These are phyloP conservation scores for Halenospora varia DNA, from an alignment of 495 filamentous ascomycete genomes.

Conservation along the genomic window DNA sequence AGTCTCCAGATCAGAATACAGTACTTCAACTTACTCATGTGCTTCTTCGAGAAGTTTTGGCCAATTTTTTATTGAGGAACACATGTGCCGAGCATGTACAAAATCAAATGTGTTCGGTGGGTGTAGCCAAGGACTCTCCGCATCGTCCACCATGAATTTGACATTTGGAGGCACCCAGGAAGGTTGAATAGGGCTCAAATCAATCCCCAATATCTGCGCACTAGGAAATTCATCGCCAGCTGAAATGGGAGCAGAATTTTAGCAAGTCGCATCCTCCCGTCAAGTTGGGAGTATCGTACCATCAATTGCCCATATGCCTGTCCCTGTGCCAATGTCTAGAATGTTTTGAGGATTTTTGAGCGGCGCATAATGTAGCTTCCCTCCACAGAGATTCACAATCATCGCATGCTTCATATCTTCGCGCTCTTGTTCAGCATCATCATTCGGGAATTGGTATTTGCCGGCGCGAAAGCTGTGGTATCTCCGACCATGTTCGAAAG, in stretches of 20 bases:
- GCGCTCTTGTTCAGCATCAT: slow-evolving; percentile 25
- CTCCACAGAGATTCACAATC: slow-evolving; percentile 23
- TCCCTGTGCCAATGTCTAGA: slow-evolving; percentile 32
- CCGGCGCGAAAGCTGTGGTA: slow-evolving; percentile 54
- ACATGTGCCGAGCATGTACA: slow-evolving; percentile 57
- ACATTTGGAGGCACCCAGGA: slow-evolving; percentile 51
- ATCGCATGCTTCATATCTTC: slow-evolving; percentile 17
- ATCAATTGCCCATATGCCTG: slow-evolving; percentile 35
- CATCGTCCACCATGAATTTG: slow-evolving; percentile 60
- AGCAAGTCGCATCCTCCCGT: background rate
- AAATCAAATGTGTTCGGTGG: slow-evolving; percentile 43
- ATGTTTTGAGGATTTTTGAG: slow-evolving; percentile 24
- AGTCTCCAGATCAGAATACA: slow-evolving; percentile 11
- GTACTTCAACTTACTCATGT: slow-evolving; percentile 1
- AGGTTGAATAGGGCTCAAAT: slow-evolving; percentile 46
- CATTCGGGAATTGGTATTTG: slow-evolving; percentile 36
- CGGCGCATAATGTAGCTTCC: slow-evolving; percentile 41
- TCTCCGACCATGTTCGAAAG: slow-evolving; percentile 51
- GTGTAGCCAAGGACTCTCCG: slow-evolving; percentile 52
- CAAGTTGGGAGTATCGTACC: slow-evolving; percentile 5
- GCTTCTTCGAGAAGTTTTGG: slow-evolving; percentile 43
- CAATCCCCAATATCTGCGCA: slow-evolving; percentile 36
- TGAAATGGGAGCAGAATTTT: slow-evolving; percentile 6
- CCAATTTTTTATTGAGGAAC: slow-evolving; percentile 56
- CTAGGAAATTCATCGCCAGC: slow-evolving; percentile 23